A percentile compares a stretch with the other conserved stretches of the same genome.
phyloP scores from a whole-genome alignment of 1,284 basidiomycete species.

The Moesziomyces antarcticus region DNA sequence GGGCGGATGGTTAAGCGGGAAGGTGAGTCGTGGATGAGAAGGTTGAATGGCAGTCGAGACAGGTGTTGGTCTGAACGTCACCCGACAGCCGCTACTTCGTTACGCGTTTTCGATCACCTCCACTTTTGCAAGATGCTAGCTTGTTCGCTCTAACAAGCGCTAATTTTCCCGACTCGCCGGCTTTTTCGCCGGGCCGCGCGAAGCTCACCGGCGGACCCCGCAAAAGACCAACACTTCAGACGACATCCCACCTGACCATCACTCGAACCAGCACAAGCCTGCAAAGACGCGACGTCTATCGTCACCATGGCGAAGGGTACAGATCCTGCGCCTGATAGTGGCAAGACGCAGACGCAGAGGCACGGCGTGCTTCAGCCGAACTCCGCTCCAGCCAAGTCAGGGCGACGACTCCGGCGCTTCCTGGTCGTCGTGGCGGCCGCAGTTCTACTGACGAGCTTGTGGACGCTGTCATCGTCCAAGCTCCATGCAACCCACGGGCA shows the following conservation, averaged over 20 bases:
- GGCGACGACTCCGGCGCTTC: not conserved
- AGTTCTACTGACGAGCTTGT: slow-evolving; percentile 15
- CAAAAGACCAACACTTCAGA: not conserved
- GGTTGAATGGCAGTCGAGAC: not conserved
- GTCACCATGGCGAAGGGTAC: not conserved
- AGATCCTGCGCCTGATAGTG: not conserved
- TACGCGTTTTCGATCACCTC: slow-evolving; percentile 52
- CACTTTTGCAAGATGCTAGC: slow-evolving; percentile 20
- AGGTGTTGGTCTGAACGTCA: slow-evolving; percentile 43
- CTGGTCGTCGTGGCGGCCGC: not conserved
- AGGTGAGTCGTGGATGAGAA: not conserved
- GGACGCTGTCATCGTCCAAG: slow-evolving; percentile 4
- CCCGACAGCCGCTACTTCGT: slow-evolving; percentile 8
- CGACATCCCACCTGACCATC: not conserved
- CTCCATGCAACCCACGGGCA: no score
- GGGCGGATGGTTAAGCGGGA: no score
- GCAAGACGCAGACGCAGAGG: not conserved
- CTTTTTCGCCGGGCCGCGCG: slow-evolving; percentile 17
- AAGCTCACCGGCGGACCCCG: not conserved
- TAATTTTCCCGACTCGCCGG: not conserved
- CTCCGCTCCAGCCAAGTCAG: not conserved
- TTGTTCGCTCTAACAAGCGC: slow-evolving; percentile 1
- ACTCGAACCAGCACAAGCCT: not conserved
- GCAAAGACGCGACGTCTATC: not conserved
- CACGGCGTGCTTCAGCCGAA: slow-evolving; percentile 15